Evolutionary conservation across 108 stramenopile species (phyloP).

Genomic region (Nitzschia inconspicua): DNA sequence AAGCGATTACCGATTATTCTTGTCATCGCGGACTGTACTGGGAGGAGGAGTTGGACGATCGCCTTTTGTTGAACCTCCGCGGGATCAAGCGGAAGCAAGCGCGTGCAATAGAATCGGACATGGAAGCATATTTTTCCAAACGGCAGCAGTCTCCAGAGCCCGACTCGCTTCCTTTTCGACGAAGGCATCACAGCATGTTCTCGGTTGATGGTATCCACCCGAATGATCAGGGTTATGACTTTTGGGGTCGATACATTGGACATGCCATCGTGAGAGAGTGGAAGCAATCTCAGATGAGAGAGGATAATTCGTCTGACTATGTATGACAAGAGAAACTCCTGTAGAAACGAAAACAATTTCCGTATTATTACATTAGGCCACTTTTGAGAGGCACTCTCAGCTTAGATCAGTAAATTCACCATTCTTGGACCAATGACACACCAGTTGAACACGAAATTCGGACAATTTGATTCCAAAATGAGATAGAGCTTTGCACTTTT

Average conservation of each 20-base stretch:
- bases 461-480: slow-evolving; percentile 85
- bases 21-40: slow-evolving; percentile 18
- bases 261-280: slow-evolving; percentile 37
- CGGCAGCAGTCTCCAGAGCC: neutral
- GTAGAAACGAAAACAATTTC: too few relatives aligned
- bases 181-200: slow-evolving; percentile 10
- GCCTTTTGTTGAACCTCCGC: slow-evolving; percentile 26
- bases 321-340: too few relatives aligned
- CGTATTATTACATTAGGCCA: too few relatives aligned
- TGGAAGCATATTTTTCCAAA: slow-evolving; percentile 32
- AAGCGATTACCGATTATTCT: slow-evolving; percentile 25
- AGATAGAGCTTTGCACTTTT: slow-evolving; percentile 88
- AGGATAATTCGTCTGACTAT: too few relatives aligned
- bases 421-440: slow-evolving; percentile 71
- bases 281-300: too few relatives aligned
- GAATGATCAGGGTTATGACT: slow-evolving; percentile 54
- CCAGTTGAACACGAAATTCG: slow-evolving; percentile 72
- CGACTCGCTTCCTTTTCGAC: neutral
- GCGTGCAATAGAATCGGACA: slow-evolving; percentile 30
- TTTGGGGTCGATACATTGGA: slow-evolving; percentile 64
- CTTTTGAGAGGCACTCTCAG: too few relatives aligned
- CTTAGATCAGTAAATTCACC: too few relatives aligned
- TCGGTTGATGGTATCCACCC: slow-evolving; percentile 55
- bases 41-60: slow-evolving; percentile 14
- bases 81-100: slow-evolving; percentile 16